Conservation (phyloP, 179 eudicot species). For the Drosera spatulata region DNA sequence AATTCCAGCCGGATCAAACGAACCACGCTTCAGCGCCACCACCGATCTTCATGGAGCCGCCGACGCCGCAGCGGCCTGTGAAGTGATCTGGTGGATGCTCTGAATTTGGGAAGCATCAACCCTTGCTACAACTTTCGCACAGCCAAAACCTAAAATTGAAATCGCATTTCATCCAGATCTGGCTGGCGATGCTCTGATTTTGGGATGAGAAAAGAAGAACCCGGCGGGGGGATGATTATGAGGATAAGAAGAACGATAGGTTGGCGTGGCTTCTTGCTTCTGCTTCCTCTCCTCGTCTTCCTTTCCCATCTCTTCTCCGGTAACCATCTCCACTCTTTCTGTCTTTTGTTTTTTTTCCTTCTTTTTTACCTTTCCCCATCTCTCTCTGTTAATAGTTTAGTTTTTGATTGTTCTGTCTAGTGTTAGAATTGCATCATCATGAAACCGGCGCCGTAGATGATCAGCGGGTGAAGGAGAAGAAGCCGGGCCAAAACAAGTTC, state of each 20-base stretch:
- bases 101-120: too few relatives aligned
- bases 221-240: too few relatives aligned
- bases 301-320: conserved; percentile 28
- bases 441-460: conserved; percentile 23
- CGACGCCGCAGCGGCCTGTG: too few relatives aligned
- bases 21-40: too few relatives aligned
- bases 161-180: too few relatives aligned
- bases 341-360: background rate
- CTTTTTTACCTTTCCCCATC: background rate
- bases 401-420: conserved; percentile 17
- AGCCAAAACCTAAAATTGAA: too few relatives aligned
- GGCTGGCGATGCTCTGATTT: too few relatives aligned
- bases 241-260: conserved; percentile 1
- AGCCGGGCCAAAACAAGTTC: conserved; percentile 27
- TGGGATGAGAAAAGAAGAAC: too few relatives aligned
- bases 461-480: conserved; percentile 12
- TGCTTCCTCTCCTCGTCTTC: conserved; percentile 29
- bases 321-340: conserved; percentile 1
- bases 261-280: conserved; percentile 21
- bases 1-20: too few relatives aligned
- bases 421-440: conserved; percentile 53
- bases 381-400: background rate
- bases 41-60: too few relatives aligned
- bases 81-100: too few relatives aligned
- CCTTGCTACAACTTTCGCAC: too few relatives aligned